Conservation (phyloP, 2,329 filamentous ascomycete genomes). For the Cladosporium cucumerinum region DNA sequence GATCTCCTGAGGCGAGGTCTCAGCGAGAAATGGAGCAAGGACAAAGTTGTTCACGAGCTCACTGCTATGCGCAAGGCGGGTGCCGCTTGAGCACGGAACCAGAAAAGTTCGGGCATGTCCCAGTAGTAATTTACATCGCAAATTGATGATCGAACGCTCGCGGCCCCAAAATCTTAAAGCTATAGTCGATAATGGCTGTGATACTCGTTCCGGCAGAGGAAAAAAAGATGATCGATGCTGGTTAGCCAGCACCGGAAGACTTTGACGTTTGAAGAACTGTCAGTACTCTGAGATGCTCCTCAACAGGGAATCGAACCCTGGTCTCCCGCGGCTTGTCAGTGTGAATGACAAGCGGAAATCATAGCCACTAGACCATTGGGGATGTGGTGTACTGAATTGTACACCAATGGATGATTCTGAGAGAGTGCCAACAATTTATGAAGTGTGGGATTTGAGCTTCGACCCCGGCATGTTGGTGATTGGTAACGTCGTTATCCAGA, state of each 20-base stretch:
- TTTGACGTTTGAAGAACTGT: slow-evolving; percentile 10
- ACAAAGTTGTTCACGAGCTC: slow-evolving; percentile 37
- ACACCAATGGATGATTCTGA: slow-evolving; percentile 10
- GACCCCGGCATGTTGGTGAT: background rate
- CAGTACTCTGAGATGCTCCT: slow-evolving; percentile 8
- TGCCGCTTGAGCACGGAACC: background rate
- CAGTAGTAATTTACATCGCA: background rate
- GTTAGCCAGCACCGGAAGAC: slow-evolving; percentile 12
- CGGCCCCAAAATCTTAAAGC: background rate
- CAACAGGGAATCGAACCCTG: slow-evolving; percentile 17
- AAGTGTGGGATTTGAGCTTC: background rate
- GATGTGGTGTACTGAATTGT: slow-evolving; percentile 9
- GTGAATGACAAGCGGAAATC: slow-evolving; percentile 14
- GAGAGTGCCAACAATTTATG: background rate
- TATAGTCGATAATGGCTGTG: background rate
- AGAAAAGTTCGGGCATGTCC: background rate
- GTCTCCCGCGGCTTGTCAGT: slow-evolving; percentile 15
- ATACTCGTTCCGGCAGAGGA: background rate
- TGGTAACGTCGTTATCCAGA: background rate
- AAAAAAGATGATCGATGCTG: background rate
- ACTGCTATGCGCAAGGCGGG: slow-evolving; percentile 23
- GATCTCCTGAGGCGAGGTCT: slow-evolving; percentile 49
- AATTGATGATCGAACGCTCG: background rate
- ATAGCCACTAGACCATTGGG: slow-evolving; percentile 17
- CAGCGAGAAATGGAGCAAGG: slow-evolving; percentile 39